Percentiles rank a stretch among this genome's conserved stretches.
Evolutionary conservation across 1,139 yeast species (phyloP).

Genomic region (Geotrichum fermentans): DNA sequence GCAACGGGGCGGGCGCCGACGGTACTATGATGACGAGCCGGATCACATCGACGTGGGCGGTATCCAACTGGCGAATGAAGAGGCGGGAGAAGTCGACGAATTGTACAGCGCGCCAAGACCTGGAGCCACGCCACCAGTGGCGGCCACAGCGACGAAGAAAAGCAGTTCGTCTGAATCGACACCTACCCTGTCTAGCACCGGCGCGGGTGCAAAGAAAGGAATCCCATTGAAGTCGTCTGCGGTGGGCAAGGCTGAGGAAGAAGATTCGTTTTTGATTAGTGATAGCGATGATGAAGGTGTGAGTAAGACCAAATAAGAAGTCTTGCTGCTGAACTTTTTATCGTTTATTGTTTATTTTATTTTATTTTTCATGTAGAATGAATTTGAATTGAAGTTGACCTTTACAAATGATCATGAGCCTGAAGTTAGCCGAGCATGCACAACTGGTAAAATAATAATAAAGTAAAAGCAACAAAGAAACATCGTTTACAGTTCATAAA

Average conservation of each 20-base stretch:
- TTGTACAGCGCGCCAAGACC: background rate
- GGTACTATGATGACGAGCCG: constrained; percentile 18
- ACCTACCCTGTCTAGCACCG: background rate
- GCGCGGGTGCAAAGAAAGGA: constrained; percentile 43
- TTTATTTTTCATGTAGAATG: too few relatives aligned
- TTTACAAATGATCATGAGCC: background rate
- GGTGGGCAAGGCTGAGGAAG: constrained; percentile 47
- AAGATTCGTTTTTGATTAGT: constrained; percentile 66
- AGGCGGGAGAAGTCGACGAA: constrained; percentile 1
- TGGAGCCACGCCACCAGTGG: background rate
- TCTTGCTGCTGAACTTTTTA: too few relatives aligned
- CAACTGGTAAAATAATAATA: background rate
- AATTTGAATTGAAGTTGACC: background rate
- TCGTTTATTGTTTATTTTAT: too few relatives aligned
- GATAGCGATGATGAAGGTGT: constrained; percentile 64
- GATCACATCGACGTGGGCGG: constrained; percentile 25
- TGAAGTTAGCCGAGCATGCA: background rate
- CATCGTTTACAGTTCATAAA: too few relatives aligned
- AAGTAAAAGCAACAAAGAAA: too few relatives aligned
- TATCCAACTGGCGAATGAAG: constrained; percentile 8
- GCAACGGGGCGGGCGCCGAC: constrained; percentile 22
- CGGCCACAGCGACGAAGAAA: background rate
- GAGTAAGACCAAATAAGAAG: background rate
- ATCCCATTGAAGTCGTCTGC: constrained; percentile 52
- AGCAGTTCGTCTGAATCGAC: too few relatives aligned